Base-by-base conservation (phyloP, 495 filamentous ascomycete genomes). In the Tetracladium setigerum region DNA sequence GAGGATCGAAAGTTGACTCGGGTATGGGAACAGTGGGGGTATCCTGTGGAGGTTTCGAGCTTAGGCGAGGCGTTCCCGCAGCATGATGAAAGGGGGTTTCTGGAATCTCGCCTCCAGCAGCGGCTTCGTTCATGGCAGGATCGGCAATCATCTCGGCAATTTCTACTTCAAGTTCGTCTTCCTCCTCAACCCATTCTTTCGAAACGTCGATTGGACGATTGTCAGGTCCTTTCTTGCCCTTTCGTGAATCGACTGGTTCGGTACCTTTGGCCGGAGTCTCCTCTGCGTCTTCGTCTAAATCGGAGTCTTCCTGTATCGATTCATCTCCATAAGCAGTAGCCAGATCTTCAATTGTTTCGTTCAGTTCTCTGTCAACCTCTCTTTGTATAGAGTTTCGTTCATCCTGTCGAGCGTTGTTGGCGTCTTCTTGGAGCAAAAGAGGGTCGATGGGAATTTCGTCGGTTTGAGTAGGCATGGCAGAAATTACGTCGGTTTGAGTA, bases 101-200 rank as follows among this genome's bases (percentile, higher is more conserved):
- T 27, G 22, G 22, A 27, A 27, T 27, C 7, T 27, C 22, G 7
- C 22, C 22, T 27, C 22, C 22, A 27, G 22, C 22, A 27, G 22
- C 22, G 3, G 22, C 22, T 7, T 27, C 22, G 22, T 27, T 27
- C 22, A 27, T 27, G 22, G 22, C 22, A 27, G 22, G 22, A 57
- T 72, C 68, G 27, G 62, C 65, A 17, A 77, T 59, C 17, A 70
- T 59, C 43, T 70, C 63, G 1, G 63, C 58, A n/a, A 82, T 73
- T 48, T 79, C 70, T 15, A 60, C 44, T 32, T 75, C 71, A 0
- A 80, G 56, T 9, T 62, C 62, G 5, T 59, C 58, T 49, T 79
- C 73, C 30, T 69, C 70, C 30, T 56, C 52, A 49, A 69, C 64
- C 73, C 74, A 78, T 36, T 65, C 71, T 2, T 69, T 58, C 31